Evolutionary conservation across 495 filamentous ascomycete species (phyloP).

Genomic region (Mycothermus thermophilus): DNA sequence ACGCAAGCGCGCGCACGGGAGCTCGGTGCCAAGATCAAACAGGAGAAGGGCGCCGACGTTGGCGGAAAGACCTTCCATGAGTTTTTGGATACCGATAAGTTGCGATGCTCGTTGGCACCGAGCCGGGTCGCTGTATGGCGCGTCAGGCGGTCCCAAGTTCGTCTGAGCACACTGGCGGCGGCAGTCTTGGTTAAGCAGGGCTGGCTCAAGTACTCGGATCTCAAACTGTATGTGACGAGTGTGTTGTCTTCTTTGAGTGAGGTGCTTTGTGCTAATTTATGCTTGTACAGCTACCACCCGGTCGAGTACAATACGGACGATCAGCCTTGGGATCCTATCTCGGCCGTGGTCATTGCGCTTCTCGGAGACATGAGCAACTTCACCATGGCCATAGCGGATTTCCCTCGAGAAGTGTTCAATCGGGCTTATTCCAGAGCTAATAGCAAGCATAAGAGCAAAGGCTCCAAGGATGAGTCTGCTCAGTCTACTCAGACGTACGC

Average conservation of each 20-base stretch:
- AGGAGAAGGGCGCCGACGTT: constrained; percentile 49
- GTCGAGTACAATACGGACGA: constrained; percentile 59
- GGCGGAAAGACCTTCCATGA: constrained; percentile 59
- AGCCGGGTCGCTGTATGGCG: constrained; percentile 56
- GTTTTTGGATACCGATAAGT: constrained; percentile 42
- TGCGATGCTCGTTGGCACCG: constrained; percentile 54
- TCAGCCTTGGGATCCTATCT: constrained; percentile 57
- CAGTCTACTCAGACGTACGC: too few species aligned
- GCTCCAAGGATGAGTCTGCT: background rate
- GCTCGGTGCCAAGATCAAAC: constrained; percentile 45
- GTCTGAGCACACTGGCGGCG: constrained; percentile 56
- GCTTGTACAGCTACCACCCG: constrained; percentile 41
- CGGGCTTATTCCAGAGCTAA: constrained; percentile 29
- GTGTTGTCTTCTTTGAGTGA: too few species aligned
- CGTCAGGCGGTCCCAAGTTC: constrained; percentile 45
- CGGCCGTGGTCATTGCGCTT: constrained; percentile 56
- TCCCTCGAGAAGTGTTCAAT: constrained; percentile 58
- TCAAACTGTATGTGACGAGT: constrained; percentile 63
- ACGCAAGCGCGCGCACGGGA: constrained; percentile 42
- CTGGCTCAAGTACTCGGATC: constrained; percentile 44
- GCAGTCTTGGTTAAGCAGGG: constrained; percentile 49
- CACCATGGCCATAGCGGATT: constrained; percentile 67
- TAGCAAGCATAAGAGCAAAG: constrained; percentile 9
- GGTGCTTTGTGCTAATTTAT: constrained; percentile 13
- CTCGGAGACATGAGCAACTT: constrained; percentile 62